phyloP scores from a whole-genome alignment of 2,329 filamentous ascomycete genomes.

The Onygenales sp. region DNA sequence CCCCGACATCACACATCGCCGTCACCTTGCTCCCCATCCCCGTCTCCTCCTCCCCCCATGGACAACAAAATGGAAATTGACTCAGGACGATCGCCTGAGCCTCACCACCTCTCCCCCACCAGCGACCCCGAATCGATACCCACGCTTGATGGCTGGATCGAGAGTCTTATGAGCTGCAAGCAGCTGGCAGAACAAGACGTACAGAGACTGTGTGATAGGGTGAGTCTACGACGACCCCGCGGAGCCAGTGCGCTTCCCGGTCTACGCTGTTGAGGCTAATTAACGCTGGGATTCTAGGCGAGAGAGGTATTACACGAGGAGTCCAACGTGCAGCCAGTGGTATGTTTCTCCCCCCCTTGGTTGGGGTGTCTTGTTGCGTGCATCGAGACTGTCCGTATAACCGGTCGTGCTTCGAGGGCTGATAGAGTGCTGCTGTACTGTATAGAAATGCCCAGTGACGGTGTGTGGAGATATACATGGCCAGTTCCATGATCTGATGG shows the following conservation, averaged over 20 bases:
- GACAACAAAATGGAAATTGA: slow-evolving; percentile 98
- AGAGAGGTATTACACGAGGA: slow-evolving; percentile 94
- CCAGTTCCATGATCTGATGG: slow-evolving; percentile 98
- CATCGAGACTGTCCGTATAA: neutral
- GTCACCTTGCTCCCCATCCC: slow-evolving; percentile 10
- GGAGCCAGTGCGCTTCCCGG: neutral
- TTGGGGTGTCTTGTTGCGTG: neutral
- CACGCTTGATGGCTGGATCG: slow-evolving; percentile 96
- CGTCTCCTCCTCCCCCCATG: slow-evolving; percentile 44
- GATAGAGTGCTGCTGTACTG: slow-evolving; percentile 11
- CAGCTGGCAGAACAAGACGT: slow-evolving; percentile 92
- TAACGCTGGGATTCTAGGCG: slow-evolving; percentile 47
- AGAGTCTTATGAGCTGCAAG: slow-evolving; percentile 97
- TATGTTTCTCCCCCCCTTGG: slow-evolving; percentile 41
- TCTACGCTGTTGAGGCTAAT: neutral
- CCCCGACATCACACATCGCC: neutral
- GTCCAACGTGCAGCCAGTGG: slow-evolving; percentile 97
- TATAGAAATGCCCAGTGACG: slow-evolving; percentile 92
- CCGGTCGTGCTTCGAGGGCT: neutral
- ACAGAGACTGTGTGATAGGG: slow-evolving; percentile 95
- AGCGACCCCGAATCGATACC: slow-evolving; percentile 83
- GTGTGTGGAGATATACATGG: slow-evolving; percentile 99
- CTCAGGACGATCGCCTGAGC: slow-evolving; percentile 73
- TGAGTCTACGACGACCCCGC: slow-evolving; percentile 36
- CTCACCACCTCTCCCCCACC: slow-evolving; percentile 63